Evolutionary conservation across 352 stramenopile species (phyloP), one percentile per base, ranked within the genome.

Genomic region (Pythium chondricola): DNA sequence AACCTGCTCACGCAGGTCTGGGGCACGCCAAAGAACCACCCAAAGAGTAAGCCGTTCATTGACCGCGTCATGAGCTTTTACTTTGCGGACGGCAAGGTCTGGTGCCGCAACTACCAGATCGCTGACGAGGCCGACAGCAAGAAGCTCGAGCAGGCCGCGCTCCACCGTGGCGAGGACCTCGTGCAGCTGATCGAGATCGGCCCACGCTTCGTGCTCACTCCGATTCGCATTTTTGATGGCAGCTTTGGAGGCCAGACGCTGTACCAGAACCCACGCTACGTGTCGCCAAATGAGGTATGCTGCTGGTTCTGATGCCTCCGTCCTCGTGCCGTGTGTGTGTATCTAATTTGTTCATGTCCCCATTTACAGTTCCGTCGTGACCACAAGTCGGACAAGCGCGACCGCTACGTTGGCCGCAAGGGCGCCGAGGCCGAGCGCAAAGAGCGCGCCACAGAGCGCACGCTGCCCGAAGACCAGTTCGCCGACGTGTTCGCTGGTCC

Each of bases 41-140:
- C 97, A 6, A 99, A 99, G 83, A 97, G 85, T 75, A 99, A 99
- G 72, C 97, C 97, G 17, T 99, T 99, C 74, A 96, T 99, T 46
- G 97, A 99, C 77, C 90, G 97, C 46, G 83, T 99, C 40, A 98
- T 99, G 89, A 95, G 76, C 65, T 99, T 99, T 68, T 96, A 90
- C 71, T 81, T 94, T 52, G 70, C 93, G 1, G 90, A 97, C 51
- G 75, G 80, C 53, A 95, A 95, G 54, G 95, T 99, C 63, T 99
- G 97, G 97, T 96, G 98, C 55, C 90, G 97, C 53, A 98, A 99
- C 71, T 99, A 98, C 75, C 97, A 94, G 56, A 51, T 94, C 39
- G 81, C 79, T 27, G 83, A 94, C 36, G 80, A 92, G 22, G 83
- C 80, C 40, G 83, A 92, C 57, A 96, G 74, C 43, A 98, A 97